phyloP scores from a whole-genome alignment of 495 filamentous ascomycete genomes.

The Penicillium antarcticum region DNA sequence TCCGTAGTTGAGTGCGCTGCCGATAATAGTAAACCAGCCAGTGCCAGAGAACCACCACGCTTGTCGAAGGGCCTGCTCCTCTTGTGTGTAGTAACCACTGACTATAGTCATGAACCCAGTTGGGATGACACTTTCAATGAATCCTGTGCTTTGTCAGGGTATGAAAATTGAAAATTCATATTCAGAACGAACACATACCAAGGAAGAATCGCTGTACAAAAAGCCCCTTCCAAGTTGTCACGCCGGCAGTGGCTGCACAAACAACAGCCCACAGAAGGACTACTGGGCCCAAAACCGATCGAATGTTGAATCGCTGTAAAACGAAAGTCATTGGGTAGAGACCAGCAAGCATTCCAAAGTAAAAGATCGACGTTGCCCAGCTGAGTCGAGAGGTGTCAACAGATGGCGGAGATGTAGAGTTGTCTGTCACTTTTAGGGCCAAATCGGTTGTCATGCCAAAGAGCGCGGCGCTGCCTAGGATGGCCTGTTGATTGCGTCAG shows the following conservation, averaged over 20 bases:
- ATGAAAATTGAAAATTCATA: too few species aligned
- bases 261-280: conserved; percentile 66
- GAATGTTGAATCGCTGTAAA: conserved; percentile 61
- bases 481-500: conserved; percentile 46
- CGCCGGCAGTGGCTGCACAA: conserved; percentile 65
- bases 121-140: conserved; percentile 64
- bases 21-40: conserved; percentile 66
- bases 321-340: conserved; percentile 69
- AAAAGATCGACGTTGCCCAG: conserved; percentile 77
- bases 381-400: conserved; percentile 61
- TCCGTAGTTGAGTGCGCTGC: conserved; percentile 64
- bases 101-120: conserved; percentile 68
- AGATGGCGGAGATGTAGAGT: conserved; percentile 50
- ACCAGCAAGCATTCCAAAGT: conserved; percentile 74
- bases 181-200: conserved; percentile 16
- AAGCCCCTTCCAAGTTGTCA: conserved; percentile 61
- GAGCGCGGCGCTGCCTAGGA: conserved; percentile 66
- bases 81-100: conserved; percentile 63
- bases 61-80: conserved; percentile 64
- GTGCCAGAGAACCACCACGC: conserved; percentile 69
- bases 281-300: conserved; percentile 58
- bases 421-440: conserved; percentile 47
- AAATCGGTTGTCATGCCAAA: conserved; percentile 76
- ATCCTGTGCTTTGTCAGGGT: conserved; percentile 38
- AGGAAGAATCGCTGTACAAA: conserved; percentile 70